phyloP scores from a whole-genome alignment of 208 protist species.

The Perkinsela sp. region DNA sequence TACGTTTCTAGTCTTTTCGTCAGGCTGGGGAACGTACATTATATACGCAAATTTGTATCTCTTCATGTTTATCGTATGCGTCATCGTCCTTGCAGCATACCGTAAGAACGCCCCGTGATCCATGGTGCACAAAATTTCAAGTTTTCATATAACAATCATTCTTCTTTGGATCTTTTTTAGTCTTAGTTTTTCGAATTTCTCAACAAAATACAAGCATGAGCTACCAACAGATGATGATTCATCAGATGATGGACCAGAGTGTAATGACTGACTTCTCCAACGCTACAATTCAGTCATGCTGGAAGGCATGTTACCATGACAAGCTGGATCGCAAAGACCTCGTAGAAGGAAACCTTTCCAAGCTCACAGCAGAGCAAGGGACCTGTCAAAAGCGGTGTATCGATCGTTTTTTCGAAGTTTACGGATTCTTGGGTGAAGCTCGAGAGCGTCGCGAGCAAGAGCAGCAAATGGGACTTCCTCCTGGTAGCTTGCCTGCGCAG shows the following conservation, averaged over 20 bases:
- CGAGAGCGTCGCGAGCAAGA: neutral
- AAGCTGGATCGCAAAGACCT: neutral
- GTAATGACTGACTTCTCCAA: neutral
- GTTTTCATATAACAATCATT: too few species aligned
- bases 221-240: neutral
- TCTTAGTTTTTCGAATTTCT: too few species aligned
- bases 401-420: slow-evolving; percentile 1
- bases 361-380: neutral
- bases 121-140: too few species aligned
- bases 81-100: too few species aligned
- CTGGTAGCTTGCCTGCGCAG: neutral
- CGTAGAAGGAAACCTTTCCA: neutral
- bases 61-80: too few species aligned
- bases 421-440: neutral
- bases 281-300: neutral
- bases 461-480: neutral
- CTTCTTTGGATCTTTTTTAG: too few species aligned
- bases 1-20: too few species aligned
- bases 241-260: neutral
- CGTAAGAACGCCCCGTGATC: too few species aligned
- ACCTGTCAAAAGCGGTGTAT: neutral
- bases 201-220: neutral
- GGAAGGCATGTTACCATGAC: neutral
- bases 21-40: too few species aligned
- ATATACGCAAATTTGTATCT: too few species aligned